Evolutionary conservation across 1,284 basidiomycete species (phyloP).

Genomic region (Xerocomus amazonicus): DNA sequence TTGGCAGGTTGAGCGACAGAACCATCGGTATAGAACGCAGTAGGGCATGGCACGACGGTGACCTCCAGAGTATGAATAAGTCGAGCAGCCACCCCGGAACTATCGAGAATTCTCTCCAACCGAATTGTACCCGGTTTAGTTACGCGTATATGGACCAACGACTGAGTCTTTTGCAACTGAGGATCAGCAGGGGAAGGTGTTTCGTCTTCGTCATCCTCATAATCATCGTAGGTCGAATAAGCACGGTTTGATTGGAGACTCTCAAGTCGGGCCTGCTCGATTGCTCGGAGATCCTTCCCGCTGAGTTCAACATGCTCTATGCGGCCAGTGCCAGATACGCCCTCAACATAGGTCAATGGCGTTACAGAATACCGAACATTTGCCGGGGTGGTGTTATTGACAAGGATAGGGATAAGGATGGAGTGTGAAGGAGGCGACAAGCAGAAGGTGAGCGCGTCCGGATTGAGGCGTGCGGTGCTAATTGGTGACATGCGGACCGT

Average conservation of each 20-base stretch:
- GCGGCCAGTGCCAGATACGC: constrained; percentile 37
- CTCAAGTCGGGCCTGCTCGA: constrained; percentile 57
- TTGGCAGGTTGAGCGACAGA: constrained; percentile 38
- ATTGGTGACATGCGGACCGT: constrained; percentile 89
- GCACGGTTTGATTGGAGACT: constrained; percentile 46
- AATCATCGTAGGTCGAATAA: constrained; percentile 57
- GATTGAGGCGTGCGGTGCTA: constrained; percentile 82
- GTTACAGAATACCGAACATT: constrained; percentile 74
- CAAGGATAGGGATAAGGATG: constrained; percentile 73
- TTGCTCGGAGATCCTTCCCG: constrained; percentile 62
- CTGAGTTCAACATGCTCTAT: constrained; percentile 55
- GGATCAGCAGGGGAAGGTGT: constrained; percentile 26
- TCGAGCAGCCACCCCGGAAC: constrained; percentile 62
- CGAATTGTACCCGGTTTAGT: constrained; percentile 68
- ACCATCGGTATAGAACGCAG: constrained; percentile 60
- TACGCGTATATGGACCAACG: constrained; percentile 69
- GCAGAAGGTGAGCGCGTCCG: constrained; percentile 67
- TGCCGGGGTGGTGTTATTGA: constrained; percentile 87
- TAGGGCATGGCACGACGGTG: constrained; percentile 80
- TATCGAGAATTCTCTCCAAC: constrained; percentile 71
- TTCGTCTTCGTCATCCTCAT: constrained; percentile 51
- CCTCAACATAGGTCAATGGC: constrained; percentile 56
- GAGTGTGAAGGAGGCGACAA: constrained; percentile 53
- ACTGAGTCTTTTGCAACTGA: constrained; percentile 65
- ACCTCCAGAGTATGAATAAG: constrained; percentile 65